These are phyloP conservation scores for Sclerotinia subarctica DNA, from an alignment of 2,329 filamentous ascomycete species.

Conservation along the genomic window DNA sequence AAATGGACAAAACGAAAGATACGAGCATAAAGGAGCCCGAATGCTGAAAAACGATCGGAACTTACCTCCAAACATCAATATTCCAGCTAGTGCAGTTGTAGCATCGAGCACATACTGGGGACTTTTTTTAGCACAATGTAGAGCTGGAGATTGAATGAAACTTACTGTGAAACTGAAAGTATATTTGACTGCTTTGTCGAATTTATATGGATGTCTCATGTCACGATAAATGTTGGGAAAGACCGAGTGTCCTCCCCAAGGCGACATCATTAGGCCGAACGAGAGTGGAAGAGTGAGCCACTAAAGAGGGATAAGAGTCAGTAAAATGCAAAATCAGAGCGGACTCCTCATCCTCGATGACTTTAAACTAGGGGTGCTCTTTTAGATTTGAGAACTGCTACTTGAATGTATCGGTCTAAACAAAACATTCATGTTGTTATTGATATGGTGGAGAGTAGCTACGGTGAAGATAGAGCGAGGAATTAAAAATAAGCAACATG, in stretches of 20 bases:
- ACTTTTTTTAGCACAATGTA: constrained; percentile 5
- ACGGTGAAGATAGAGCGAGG: not conserved
- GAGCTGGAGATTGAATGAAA: constrained; percentile 17
- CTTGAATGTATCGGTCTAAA: not conserved
- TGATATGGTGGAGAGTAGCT: not conserved
- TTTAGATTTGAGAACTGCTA: not conserved
- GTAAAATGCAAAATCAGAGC: not conserved
- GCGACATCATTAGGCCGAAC: constrained; percentile 85
- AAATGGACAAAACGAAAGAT: not conserved
- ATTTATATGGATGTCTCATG: constrained; percentile 71
- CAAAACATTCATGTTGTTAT: not conserved
- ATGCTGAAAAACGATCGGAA: not conserved
- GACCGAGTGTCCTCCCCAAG: constrained; percentile 62
- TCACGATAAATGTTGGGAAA: constrained; percentile 85
- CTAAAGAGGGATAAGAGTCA: constrained; percentile 1
- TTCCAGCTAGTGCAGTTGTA: constrained; percentile 75
- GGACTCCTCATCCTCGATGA: not conserved
- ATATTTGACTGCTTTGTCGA: constrained; percentile 66
- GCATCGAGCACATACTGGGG: constrained; percentile 72
- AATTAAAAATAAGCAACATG: not conserved
- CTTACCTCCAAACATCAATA: constrained; percentile 79
- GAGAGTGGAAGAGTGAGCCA: constrained; percentile 83
- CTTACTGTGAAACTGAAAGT: constrained; percentile 83
- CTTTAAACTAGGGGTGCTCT: not conserved
- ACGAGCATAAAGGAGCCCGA: not conserved